Base-by-base conservation (phyloP, 2,329 filamentous ascomycete species). In the Pseudopithomyces chartarum region DNA sequence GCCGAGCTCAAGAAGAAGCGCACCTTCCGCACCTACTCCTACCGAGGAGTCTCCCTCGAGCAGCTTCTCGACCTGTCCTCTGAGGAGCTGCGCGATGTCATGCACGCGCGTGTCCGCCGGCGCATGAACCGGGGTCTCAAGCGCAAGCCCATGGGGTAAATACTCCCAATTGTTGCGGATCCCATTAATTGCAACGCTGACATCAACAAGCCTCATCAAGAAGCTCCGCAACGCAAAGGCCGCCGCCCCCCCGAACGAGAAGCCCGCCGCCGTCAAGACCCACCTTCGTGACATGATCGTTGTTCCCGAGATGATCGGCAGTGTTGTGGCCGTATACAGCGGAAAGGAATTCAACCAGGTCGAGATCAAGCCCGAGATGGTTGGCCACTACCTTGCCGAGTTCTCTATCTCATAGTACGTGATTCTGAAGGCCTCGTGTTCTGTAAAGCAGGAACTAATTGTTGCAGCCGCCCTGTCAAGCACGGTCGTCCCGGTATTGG, bases 271-370 rank as follows among this genome's bases (percentile, higher is more conserved):
- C 12, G 46, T 98, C 87, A 97, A 97, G 90, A 99, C 94, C 65
- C 94, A 99, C 82, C 90, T 99, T 77, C 93, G 94, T 83, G 90
- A 99, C 87, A 99, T 99, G 95, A 97, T 99, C 81, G 89, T 99
- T 79, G 95, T 99, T 74, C 95, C 95, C 76, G 95, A 99, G 88
- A 98, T 99, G 95, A 99, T 99, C 80, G 95, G 95, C 77, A 91
- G 87, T 82, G 94, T 99, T 77, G 90, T 99, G 77, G 95, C 93
- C 80, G 95, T 99, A 87, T 99, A 99, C 91, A 97, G 92, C 71
- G 95, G 95, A 80, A 99, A 99, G 90, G 93, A 98, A 84, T 99
- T 99, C 91, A 99, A 99, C 90, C 94, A 97, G 88, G 93, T 99
- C 76, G 95, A 99, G 84, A 95, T 99, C 86, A 97, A 97, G 90